phyloP scores from a whole-genome alignment of 2,329 filamentous ascomycete genomes.

The Botryotinia convoluta region DNA sequence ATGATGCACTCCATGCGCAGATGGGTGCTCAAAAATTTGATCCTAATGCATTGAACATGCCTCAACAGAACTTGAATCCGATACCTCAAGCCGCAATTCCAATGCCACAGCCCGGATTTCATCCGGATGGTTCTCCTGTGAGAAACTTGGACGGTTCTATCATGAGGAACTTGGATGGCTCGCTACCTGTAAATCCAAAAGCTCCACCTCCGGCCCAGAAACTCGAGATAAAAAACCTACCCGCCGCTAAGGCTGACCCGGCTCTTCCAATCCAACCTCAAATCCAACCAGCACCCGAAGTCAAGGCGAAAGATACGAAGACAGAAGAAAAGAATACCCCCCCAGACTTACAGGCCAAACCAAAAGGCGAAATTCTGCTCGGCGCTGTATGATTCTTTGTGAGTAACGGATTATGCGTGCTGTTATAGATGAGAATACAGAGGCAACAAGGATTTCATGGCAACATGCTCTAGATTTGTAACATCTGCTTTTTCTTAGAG shows the following conservation, averaged over 20 bases:
- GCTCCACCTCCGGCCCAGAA: neutral
- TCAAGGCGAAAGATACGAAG: neutral
- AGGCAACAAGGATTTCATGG: neutral
- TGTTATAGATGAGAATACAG: neutral
- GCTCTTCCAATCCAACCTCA: neutral
- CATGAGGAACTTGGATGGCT: slow-evolving; percentile 2
- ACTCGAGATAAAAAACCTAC: slow-evolving; percentile 1
- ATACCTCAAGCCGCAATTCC: neutral
- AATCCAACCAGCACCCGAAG: neutral
- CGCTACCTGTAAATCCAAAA: slow-evolving; percentile 4
- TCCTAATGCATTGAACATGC: neutral
- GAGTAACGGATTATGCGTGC: neutral
- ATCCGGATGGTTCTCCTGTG: slow-evolving; percentile 1
- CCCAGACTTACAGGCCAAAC: neutral
- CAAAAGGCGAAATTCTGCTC: neutral
- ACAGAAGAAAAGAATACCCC: neutral
- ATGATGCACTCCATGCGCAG: slow-evolving; percentile 21
- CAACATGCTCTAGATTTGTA: neutral
- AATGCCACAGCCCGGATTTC: slow-evolving; percentile 2
- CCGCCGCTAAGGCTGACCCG: neutral
- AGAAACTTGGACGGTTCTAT: slow-evolving; percentile 7
- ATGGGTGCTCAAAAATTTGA: slow-evolving; percentile 12
- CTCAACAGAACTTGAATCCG: slow-evolving; percentile 6
- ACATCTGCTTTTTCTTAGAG: neutral
- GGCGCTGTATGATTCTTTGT: neutral